phyloP scores from a whole-genome alignment of 2,329 filamentous ascomycete genomes.

The Aureobasidium pullulans region DNA sequence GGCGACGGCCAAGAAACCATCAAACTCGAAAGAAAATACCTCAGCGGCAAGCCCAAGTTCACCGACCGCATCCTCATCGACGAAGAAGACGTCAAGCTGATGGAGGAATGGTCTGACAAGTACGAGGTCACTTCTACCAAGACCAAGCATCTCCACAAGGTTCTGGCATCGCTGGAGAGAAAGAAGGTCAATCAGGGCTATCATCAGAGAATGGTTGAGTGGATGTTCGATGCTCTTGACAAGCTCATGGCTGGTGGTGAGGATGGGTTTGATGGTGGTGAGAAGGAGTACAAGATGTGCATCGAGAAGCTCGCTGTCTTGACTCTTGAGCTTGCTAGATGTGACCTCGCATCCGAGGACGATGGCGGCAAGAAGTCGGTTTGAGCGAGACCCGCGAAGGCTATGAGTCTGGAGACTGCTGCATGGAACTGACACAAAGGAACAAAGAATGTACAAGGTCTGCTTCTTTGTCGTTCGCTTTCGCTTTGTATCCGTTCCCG shows the following conservation, averaged over 20 bases:
- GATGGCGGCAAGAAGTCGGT: neutral
- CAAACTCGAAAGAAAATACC: neutral
- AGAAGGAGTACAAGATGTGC: neutral
- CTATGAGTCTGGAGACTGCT: too few species aligned
- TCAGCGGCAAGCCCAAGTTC: neutral
- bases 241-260: neutral
- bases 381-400: too few species aligned
- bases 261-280: neutral
- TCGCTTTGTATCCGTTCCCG: too few species aligned
- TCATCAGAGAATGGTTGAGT: neutral
- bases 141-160: neutral
- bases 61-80: neutral
- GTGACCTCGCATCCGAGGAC: neutral
- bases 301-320: neutral
- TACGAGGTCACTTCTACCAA: neutral
- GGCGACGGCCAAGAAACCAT: neutral
- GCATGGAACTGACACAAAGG: too few species aligned
- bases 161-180: neutral
- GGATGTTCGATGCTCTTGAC: neutral
- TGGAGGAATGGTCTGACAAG: neutral
- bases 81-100: neutral
- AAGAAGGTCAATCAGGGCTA: neutral
- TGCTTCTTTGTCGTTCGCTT: too few species aligned
- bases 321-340: neutral
- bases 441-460: too few species aligned